phyloP scores from a whole-genome alignment of 805 yeast species.

The Grigorovia jiainica region DNA sequence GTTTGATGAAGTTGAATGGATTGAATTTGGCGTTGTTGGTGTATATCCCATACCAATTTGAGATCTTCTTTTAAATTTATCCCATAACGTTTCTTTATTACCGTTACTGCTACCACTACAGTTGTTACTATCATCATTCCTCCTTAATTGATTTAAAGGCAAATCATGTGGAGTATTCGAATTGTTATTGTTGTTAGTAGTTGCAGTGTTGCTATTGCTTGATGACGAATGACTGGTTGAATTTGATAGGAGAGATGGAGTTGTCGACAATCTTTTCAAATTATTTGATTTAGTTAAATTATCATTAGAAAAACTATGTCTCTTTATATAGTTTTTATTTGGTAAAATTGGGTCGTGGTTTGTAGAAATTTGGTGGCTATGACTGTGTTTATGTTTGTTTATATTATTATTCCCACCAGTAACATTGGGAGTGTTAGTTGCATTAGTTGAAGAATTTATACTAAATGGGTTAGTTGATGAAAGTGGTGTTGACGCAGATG shows the following conservation, averaged over 20 bases:
- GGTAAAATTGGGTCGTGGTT: background rate
- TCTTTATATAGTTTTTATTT: background rate
- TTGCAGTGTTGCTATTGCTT: too few relatives aligned
- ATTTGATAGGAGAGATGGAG: background rate
- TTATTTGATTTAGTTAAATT: background rate
- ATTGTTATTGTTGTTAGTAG: slow-evolving; percentile 4
- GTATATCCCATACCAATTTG: slow-evolving; percentile 10
- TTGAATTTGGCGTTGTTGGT: slow-evolving; percentile 3
- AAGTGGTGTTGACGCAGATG: background rate
- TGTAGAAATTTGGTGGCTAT: background rate
- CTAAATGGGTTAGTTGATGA: slow-evolving; percentile 3
- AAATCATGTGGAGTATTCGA: slow-evolving; percentile 2
- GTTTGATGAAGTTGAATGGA: slow-evolving; percentile 3
- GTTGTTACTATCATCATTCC: too few relatives aligned
- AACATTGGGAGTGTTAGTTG: background rate
- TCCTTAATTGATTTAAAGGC: slow-evolving; percentile 6
- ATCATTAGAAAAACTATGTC: slow-evolving; percentile 4
- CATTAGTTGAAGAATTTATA: background rate
- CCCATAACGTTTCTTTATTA: slow-evolving; percentile 24
- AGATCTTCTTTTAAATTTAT: slow-evolving; percentile 21
- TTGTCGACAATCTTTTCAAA: background rate
- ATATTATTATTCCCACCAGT: background rate
- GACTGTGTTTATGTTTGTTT: background rate
- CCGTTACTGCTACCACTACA: too few relatives aligned
- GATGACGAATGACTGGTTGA: too few relatives aligned